Evolutionary conservation across 352 stramenopile genomes (phyloP).

Genomic region (Phytophthora pseudosyringae): DNA sequence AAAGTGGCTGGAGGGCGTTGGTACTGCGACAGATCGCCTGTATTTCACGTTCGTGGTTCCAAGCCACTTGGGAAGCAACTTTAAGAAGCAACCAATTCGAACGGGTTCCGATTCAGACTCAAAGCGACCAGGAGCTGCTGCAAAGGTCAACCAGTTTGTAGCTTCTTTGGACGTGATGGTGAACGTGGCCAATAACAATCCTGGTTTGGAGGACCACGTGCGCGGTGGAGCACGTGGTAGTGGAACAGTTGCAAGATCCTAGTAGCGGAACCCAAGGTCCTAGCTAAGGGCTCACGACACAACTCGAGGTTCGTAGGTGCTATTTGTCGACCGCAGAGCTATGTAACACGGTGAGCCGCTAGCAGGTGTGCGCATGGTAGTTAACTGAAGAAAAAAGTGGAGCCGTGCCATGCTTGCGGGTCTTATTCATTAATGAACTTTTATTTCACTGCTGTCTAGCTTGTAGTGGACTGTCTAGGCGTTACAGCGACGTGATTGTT

Average conservation of each 20-base stretch:
- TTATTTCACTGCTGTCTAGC: conserved; percentile 5
- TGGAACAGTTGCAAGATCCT: conserved; percentile 6
- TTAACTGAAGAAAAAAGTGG: too few relatives aligned
- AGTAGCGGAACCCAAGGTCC: too few relatives aligned
- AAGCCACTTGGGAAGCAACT: conserved; percentile 4
- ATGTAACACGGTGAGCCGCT: conserved; percentile 5
- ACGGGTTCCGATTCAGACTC: conserved; percentile 4
- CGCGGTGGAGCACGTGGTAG: conserved; percentile 7
- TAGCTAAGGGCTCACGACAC: too few relatives aligned
- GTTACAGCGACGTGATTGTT: conserved; percentile 8
- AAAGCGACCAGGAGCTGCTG: conserved; percentile 5
- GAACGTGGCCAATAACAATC: conserved; percentile 7
- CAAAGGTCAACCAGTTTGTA: conserved; percentile 1
- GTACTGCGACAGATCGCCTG: conserved; percentile 8
- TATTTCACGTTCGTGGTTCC: conserved; percentile 21
- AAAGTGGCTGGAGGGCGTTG: conserved; percentile 13
- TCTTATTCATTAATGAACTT: too few relatives aligned
- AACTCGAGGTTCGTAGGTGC: too few relatives aligned
- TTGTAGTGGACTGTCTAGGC: conserved; percentile 9
- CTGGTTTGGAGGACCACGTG: conserved; percentile 8
- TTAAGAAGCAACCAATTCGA: conserved; percentile 15
- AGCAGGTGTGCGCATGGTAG: too few relatives aligned
- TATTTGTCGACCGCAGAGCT: too few relatives aligned
- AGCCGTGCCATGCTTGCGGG: too few relatives aligned
- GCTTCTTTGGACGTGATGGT: conserved; percentile 2